Base-by-base conservation (phyloP, 805 yeast genomes). In the Nakazawaea ambrosiae region DNA sequence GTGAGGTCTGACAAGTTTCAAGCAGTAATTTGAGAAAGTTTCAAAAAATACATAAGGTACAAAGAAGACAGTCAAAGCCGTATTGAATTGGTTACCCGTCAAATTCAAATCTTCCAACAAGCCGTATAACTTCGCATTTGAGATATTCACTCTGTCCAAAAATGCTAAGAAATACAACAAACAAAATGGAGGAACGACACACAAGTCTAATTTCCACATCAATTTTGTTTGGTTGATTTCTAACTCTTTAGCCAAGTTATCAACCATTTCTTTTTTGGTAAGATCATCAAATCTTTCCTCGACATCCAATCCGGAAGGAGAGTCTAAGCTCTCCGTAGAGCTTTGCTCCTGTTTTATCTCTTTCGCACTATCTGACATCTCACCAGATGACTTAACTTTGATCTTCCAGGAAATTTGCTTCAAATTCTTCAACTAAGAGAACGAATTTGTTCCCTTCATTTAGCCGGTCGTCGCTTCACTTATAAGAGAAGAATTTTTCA, bases 51-150 rank as follows among this genome's bases (percentile, higher is more conserved):
- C 63, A 51, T 82, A 82, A 6, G 87, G 87, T 11, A 80, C 79
- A 47, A 81, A 82, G 55, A 82, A 81, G 8, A 81, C 70, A 5
- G 85, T 77, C 45, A 82, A 65, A 3, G 82, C 80, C 24, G 66
- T 68, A 51, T 79, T 76, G 61, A 68, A 81, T 49, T 81, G 79
- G 46, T 68, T 66, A 7, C 81, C 81, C 2, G 57, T 54, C 29
- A 85, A 61, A 15, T 65, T 49, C 25, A 85, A 56, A 40, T 77
- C 82, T 1, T 49, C 57, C 16, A 66, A 66, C 64, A 85, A 63
- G 10, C 87, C 87, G 51, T 82, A 83, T 39, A 80, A 71, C 42
- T 76, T 76, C 6, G 95, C 94, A 57, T 85, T 84, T 22, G 89
- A 76, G 44, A 85, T 81, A 55, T 85, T 85, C 41, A 84, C 89